Percentiles rank a stretch among this genome's conserved stretches.
Conservation (phyloP, 768 basidiomycete genomes). For the Kwoniella sp. region DNA sequence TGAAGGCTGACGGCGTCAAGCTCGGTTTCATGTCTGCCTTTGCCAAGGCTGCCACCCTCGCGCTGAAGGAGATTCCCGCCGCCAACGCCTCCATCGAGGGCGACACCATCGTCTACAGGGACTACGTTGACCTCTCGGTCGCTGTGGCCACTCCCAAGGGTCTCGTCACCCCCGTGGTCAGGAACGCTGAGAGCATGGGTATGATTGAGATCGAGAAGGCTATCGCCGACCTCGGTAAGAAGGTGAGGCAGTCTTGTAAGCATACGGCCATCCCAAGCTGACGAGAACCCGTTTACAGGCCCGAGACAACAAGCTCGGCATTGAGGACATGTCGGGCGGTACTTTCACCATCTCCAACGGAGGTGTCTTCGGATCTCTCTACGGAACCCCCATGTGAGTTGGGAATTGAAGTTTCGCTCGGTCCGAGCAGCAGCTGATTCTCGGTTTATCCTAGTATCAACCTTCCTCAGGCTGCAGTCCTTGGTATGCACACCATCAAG, state of each 20-base stretch:
- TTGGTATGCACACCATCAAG: constrained; percentile 96
- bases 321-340: constrained; percentile 97
- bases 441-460: constrained; percentile 59
- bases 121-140: constrained; percentile 75
- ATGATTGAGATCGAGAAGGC: constrained; percentile 90
- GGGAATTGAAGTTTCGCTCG: background rate
- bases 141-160: constrained; percentile 98
- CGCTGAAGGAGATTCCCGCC: constrained; percentile 83
- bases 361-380: constrained; percentile 94
- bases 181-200: constrained; percentile 80
- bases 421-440: background rate
- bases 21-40: constrained; percentile 98
- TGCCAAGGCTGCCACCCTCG: constrained; percentile 75
- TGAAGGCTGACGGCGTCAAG: constrained; percentile 91
- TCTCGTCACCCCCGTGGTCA: constrained; percentile 88
- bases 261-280: background rate
- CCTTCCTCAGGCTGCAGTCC: constrained; percentile 86
- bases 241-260: constrained; percentile 50
- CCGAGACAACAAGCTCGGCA: constrained; percentile 82
- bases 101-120: constrained; percentile 79
- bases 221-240: constrained; percentile 84
- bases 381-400: constrained; percentile 81
- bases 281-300: constrained; percentile 54
- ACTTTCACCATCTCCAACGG: constrained; percentile 99
- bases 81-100: constrained; percentile 89